Evolutionary conservation across 352 stramenopile species (phyloP), one percentile per base, ranked within the genome.

Genomic region (Phytopythium aichiense): DNA sequence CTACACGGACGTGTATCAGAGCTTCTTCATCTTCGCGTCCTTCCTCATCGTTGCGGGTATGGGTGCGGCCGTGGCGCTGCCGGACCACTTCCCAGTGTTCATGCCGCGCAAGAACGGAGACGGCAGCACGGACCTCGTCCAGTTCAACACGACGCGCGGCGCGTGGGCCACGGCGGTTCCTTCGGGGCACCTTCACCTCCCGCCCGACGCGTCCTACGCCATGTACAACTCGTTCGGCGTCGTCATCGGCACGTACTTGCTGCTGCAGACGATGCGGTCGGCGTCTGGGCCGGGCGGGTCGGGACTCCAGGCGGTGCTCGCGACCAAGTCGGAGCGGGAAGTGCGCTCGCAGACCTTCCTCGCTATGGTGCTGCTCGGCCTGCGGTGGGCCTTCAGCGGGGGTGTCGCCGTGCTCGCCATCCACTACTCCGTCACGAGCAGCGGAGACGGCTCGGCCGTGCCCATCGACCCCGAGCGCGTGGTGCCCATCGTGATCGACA

Each of bases 1-100:
- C 53, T 90, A 88, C 76, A 92, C 84, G 28, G 84, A 92, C 42
- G 81, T 92, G 33, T 92, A 92, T 61, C 84, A 92, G 69, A 91
- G 81, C 40, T 28, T 91, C 28, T 92, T 92, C 58, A 91, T 92
- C 67, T 92, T 90, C 63, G 68, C 73, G 46, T 91, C 84, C 4
- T 92, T 92, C 56, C 50, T 79, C 22, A 77, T 89, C 55, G 80
- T 93, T 11, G 77, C 67, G 4, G 56, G 71, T 9, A 81, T 89
- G 74, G 81, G 81, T 15, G 71, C 88, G n/a, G 69, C 74, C 57
- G 64, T 83, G 11, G 69, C 81, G 3, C 60, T 93, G 7, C 84
- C 84, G 3, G 62, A 73, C 0, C 58, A 65, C 0, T 91, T 93
- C 28, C 72, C 74, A 0, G 75, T 93, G 11, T 93, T 89, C 51